Evolutionary conservation across 805 yeast genomes (phyloP).

Genomic region (Zygosaccharomyces bisporus): DNA sequence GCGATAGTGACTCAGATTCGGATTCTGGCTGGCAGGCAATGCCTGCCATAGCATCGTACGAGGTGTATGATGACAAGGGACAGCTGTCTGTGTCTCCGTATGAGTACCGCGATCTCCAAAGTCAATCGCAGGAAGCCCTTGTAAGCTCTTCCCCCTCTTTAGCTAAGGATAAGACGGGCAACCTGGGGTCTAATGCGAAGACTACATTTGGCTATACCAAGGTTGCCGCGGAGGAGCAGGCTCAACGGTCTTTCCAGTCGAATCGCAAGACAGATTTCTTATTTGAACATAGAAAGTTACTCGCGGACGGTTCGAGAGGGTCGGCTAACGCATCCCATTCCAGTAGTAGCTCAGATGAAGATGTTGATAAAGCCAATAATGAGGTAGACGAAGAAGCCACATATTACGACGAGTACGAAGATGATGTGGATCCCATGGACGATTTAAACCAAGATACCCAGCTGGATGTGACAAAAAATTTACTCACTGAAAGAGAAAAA

Average conservation of each 20-base stretch:
- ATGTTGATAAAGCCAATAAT: slow-evolving; percentile 23
- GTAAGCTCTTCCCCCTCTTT: slow-evolving; percentile 6
- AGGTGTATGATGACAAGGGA: slow-evolving; percentile 79
- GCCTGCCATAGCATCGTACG: slow-evolving; percentile 73
- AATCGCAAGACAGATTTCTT: slow-evolving; percentile 56
- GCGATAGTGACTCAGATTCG: slow-evolving; percentile 27
- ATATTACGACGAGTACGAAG: slow-evolving; percentile 39
- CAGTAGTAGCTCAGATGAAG: slow-evolving; percentile 13
- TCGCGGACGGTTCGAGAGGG: slow-evolving; percentile 14
- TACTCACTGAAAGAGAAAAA: slow-evolving; percentile 79
- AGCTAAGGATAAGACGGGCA: slow-evolving; percentile 3
- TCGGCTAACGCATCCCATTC: slow-evolving; percentile 10
- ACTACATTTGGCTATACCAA: slow-evolving; percentile 73
- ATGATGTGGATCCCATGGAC: slow-evolving; percentile 33
- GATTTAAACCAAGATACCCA: slow-evolving; percentile 46
- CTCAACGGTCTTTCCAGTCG: slow-evolving; percentile 57
- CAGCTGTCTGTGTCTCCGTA: slow-evolving; percentile 47
- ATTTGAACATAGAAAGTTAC: slow-evolving; percentile 40
- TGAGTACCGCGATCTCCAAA: slow-evolving; percentile 7
- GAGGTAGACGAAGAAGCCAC: slow-evolving; percentile 35
- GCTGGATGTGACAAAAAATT: slow-evolving; percentile 70
- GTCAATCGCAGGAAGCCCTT: slow-evolving; percentile 21
- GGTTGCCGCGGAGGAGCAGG: slow-evolving; percentile 82
- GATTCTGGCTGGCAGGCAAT: slow-evolving; percentile 78
- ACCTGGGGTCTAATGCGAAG: slow-evolving; percentile 6